Base-by-base conservation (phyloP, 805 yeast species). In the Pichia gijzeniarum region DNA sequence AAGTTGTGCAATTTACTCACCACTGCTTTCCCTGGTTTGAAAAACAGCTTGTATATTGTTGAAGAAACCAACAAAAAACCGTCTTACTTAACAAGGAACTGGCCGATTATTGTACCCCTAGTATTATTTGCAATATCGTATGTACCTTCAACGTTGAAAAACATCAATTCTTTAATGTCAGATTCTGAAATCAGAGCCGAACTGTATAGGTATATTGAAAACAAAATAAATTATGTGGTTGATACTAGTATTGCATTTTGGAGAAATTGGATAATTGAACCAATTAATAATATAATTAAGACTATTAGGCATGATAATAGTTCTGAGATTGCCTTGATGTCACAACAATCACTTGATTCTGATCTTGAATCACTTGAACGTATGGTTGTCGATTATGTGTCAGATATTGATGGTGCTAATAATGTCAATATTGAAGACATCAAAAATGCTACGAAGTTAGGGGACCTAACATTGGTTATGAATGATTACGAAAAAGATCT, bases 301-400 rank as follows among this genome's bases (percentile, higher is more conserved):
- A 88, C 95, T 0, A 80, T 91, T n/a, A 73, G 93, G 43, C 93
- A 86, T 61, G 97, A 90, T 59, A 83, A 84, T 14, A 70, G 72
- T 32, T 76, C 82, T 1, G 76, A 81, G 48, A 77, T 89, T 37
- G 84, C 95, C 0, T 75, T 89, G 19, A 80, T 86, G 64, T 79
- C 91, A 3, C 83, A 84, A 59, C 83, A 85, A 44, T 83, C 95
- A 1, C 69, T 93, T 16, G 73, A 76, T 32, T 77, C 93, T 0
- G 97, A 90, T 55, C 67, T 88, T 53, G 77, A 79, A 38, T 84
- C 95, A 2, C 70, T 91, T 43, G 89, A 88, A 57, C 64, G 96
- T 47, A 91, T 91, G 99, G 87, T 88, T 2, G 68, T 80, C 17
- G 93, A 85, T 43, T 87, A 82, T 58, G 73, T 77, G 1, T 43